phyloP scores from a whole-genome alignment of 345 rosid genomes.

The Eucalyptus decipiens region DNA sequence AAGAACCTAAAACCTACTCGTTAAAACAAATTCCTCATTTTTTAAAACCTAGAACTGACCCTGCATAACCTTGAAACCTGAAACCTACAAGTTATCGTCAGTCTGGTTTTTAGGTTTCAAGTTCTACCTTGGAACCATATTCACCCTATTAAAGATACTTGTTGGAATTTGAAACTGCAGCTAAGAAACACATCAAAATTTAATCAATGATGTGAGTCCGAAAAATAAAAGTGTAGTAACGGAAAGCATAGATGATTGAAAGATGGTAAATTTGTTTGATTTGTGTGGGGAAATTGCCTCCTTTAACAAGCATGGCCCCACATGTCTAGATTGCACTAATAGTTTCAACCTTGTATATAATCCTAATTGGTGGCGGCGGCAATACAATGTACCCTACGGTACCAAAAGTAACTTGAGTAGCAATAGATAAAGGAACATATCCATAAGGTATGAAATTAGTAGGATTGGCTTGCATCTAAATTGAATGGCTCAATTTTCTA shows the following conservation, averaged over 20 bases:
- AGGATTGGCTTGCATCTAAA: background rate
- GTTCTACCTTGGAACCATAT: too few species aligned
- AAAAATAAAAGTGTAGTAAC: too few species aligned
- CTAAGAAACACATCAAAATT: fast-evolving
- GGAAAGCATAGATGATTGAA: too few species aligned
- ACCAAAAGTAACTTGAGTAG: background rate
- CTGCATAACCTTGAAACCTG: too few species aligned
- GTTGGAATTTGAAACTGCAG: too few species aligned
- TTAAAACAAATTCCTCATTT: too few species aligned
- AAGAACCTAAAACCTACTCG: too few species aligned
- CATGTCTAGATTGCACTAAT: background rate
- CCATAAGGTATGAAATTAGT: background rate
- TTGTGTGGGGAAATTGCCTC: too few species aligned
- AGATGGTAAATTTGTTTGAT: background rate
- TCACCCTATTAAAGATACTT: too few species aligned
- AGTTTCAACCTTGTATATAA: background rate
- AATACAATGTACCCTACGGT: background rate
- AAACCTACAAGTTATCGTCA: too few species aligned
- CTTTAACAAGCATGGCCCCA: background rate
- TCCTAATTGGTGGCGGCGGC: background rate
- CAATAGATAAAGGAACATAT: background rate
- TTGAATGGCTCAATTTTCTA: background rate
- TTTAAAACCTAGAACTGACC: too few species aligned
- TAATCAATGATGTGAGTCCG: fast-evolving
- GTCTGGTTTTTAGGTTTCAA: fast-evolving